A percentile compares a stretch with the other conserved stretches of the same genome.
Evolutionary conservation across 2,329 filamentous ascomycete genomes (phyloP).

Genomic region (Nigrospora sphaerica): DNA sequence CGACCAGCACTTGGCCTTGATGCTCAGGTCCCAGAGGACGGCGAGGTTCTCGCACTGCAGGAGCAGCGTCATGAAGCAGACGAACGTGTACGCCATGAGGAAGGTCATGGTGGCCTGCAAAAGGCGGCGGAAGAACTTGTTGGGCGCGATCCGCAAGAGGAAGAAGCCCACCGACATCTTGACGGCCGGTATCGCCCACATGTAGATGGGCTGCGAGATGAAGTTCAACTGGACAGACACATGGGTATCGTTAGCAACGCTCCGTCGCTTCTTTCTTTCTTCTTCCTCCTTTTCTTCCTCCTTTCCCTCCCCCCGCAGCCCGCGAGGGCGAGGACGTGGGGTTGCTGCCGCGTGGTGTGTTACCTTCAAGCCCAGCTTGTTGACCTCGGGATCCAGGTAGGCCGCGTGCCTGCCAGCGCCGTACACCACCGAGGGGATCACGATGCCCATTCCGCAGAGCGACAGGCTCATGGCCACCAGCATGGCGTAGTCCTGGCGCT

Average conservation of each 20-base stretch:
- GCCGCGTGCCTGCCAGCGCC: conserved; percentile 38
- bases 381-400: conserved; percentile 28
- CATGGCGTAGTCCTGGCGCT: neutral
- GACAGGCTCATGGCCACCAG: conserved; percentile 13
- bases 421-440: conserved; percentile 30
- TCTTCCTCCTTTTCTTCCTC: too few relatives aligned
- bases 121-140: conserved; percentile 24
- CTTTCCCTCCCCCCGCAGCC: too few relatives aligned
- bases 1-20: conserved; percentile 34
- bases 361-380: conserved; percentile 28
- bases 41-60: conserved; percentile 40
- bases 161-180: conserved; percentile 35
- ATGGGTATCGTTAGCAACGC: too few relatives aligned
- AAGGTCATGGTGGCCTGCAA: conserved; percentile 30
- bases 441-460: conserved; percentile 28
- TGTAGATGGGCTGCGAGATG: conserved; percentile 34
- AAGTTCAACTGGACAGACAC: conserved; percentile 20
- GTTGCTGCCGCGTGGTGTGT: too few relatives aligned
- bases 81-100: conserved; percentile 23
- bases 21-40: conserved; percentile 33
- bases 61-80: conserved; percentile 34
- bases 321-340: too few relatives aligned
- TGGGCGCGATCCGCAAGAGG: conserved; percentile 31
- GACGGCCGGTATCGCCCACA: conserved; percentile 31
- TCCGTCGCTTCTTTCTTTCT: too few relatives aligned